Evolutionary conservation across 1,284 basidiomycete species (phyloP).

Genomic region (Trichosporon asahii): DNA sequence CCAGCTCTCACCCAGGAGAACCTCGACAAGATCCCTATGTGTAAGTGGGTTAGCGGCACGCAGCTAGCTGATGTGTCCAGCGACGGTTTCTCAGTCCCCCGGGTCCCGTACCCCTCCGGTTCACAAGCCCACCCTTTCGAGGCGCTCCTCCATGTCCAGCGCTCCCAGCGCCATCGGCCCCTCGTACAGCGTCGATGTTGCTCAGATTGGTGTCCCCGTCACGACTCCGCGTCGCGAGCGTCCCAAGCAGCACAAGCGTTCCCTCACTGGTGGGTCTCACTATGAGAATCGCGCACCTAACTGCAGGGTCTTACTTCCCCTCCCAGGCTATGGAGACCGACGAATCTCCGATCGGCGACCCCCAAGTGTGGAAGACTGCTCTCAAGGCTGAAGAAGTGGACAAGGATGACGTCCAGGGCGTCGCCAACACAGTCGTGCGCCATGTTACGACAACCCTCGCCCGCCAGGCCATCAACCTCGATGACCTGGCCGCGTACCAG

Average conservation of each 20-base stretch:
- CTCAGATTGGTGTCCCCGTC: conserved; percentile 44
- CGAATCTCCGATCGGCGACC: conserved; percentile 80
- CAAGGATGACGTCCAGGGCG: conserved; percentile 55
- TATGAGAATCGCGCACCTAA: background rate
- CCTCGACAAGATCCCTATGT: conserved; percentile 33
- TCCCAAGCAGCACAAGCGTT: conserved; percentile 42
- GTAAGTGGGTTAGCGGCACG: conserved; percentile 17
- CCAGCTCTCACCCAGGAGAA: conserved; percentile 42
- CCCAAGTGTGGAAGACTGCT: conserved; percentile 70
- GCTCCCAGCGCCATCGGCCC: conserved; percentile 28
- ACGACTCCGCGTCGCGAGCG: conserved; percentile 44
- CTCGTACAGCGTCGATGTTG: conserved; percentile 35
- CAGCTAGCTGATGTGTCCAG: background rate
- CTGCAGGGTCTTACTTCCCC: conserved; percentile 49
- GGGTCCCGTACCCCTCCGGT: conserved; percentile 38
- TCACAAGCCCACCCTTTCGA: conserved; percentile 45
- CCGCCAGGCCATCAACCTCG: conserved; percentile 80
- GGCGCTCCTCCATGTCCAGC: conserved; percentile 43
- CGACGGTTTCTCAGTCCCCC: conserved; percentile 16
- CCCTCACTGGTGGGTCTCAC: conserved; percentile 40
- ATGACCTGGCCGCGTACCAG: conserved; percentile 57
- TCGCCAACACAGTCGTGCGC: conserved; percentile 72
- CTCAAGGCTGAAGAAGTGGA: conserved; percentile 39
- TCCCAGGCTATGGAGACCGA: conserved; percentile 61
- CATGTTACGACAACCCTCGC: conserved; percentile 82